These are phyloP conservation scores for Epichloe gansuensis DNA, from an alignment of 2,329 filamentous ascomycete species.

Conservation along the genomic window DNA sequence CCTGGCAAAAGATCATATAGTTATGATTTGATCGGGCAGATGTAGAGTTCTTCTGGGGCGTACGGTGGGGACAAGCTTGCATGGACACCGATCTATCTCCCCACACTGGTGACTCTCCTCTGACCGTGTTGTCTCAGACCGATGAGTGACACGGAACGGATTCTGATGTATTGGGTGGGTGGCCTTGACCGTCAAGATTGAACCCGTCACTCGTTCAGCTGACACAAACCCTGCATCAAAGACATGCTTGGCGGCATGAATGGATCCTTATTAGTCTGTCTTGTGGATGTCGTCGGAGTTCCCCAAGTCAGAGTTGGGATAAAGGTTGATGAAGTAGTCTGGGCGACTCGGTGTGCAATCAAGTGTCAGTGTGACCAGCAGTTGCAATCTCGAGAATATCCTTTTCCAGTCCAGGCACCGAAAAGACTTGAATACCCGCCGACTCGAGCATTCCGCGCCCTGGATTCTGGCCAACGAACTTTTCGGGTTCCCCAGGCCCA, in stretches of 20 bases:
- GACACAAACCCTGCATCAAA: neutral
- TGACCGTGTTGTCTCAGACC: neutral
- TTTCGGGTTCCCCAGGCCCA: conserved; percentile 84
- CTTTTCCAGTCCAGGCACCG: conserved; percentile 62
- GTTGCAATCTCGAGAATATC: conserved; percentile 75
- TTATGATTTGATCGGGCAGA: neutral
- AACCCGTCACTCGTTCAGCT: neutral
- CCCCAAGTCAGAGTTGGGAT: neutral
- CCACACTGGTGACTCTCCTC: neutral
- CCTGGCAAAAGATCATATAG: neutral
- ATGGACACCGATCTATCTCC: neutral
- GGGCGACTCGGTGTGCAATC: neutral
- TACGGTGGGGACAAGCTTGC: neutral
- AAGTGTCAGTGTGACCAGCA: conserved; percentile 51
- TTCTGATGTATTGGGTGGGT: neutral
- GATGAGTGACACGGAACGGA: neutral
- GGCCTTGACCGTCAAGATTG: neutral
- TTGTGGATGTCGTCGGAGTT: neutral
- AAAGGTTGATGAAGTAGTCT: neutral
- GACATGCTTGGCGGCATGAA: neutral
- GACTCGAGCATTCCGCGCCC: conserved; percentile 58
- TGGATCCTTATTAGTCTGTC: neutral
- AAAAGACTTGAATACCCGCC: conserved; percentile 61
- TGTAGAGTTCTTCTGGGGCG: neutral
- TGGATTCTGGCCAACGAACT: conserved; percentile 73